Evolutionary conservation across 192 early-diverging fungal genomes (phyloP).

Genomic region (Backusella macrospora): DNA sequence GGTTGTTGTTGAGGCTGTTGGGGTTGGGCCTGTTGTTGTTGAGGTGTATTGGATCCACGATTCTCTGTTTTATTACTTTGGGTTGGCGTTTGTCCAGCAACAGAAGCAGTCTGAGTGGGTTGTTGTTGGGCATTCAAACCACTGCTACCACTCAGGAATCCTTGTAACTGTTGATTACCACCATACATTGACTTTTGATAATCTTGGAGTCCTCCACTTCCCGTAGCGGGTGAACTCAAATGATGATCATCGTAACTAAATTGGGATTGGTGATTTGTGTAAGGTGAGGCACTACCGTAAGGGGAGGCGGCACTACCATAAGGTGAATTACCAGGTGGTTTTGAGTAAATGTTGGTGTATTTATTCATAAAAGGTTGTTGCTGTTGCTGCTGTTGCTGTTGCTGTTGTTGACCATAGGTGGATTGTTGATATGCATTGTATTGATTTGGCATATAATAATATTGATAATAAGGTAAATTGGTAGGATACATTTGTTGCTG

Average conservation of each 20-base stretch:
- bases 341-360: constrained; percentile 78
- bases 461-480: constrained; percentile 75
- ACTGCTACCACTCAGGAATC: constrained; percentile 6
- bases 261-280: constrained; percentile 26
- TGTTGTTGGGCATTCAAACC: constrained; percentile 41
- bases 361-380: constrained; percentile 82
- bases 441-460: constrained; percentile 81
- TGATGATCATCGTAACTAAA: constrained; percentile 44
- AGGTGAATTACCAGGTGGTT: constrained; percentile 43
- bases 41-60: constrained; percentile 20
- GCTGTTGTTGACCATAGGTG: constrained; percentile 51
- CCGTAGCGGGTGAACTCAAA: constrained; percentile 27
- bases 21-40: background rate
- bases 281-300: constrained; percentile 42
- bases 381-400: too few relatives aligned
- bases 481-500: constrained; percentile 60
- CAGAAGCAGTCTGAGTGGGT: background rate
- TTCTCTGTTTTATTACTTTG: constrained; percentile 29
- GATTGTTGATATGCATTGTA: constrained; percentile 85
- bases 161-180: background rate
- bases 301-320: constrained; percentile 33
- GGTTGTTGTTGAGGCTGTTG: background rate
- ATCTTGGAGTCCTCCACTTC: constrained; percentile 32
- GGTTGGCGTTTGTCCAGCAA: constrained; percentile 18
- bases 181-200: constrained; percentile 49